These are phyloP conservation scores for Candida anglica DNA, from an alignment of 805 yeast genomes.

Conservation along the genomic window DNA sequence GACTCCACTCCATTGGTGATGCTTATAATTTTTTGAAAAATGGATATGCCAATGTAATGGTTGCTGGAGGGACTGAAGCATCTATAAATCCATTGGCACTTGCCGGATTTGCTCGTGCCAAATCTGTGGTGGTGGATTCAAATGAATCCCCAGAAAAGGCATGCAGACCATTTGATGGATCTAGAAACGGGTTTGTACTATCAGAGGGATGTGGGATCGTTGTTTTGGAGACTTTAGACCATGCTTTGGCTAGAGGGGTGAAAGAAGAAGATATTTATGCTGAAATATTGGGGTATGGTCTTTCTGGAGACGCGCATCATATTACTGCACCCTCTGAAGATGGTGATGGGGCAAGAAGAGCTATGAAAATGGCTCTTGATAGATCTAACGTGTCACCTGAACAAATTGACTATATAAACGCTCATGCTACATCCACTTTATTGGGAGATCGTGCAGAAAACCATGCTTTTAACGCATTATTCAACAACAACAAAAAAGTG, in stretches of 20 bases:
- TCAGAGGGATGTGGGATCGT: slow-evolving; percentile 91
- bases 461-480: slow-evolving; percentile 59
- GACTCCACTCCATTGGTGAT: slow-evolving; percentile 90
- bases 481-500: slow-evolving; percentile 35
- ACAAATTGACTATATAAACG: slow-evolving; percentile 76
- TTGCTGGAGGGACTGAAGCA: slow-evolving; percentile 94
- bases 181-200: slow-evolving; percentile 82
- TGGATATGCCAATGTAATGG: slow-evolving; percentile 80
- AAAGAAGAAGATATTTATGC: slow-evolving; percentile 60
- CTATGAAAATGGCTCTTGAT: slow-evolving; percentile 75
- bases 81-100: slow-evolving; percentile 81
- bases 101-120: slow-evolving; percentile 89
- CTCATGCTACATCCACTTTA: slow-evolving; percentile 93
- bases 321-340: slow-evolving; percentile 84
- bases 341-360: slow-evolving; percentile 80
- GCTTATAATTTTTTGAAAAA: slow-evolving; percentile 76
- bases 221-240: slow-evolving; percentile 71
- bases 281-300: slow-evolving; percentile 83
- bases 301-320: slow-evolving; percentile 88
- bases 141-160: slow-evolving; percentile 62
- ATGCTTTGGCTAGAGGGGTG: slow-evolving; percentile 60
- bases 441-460: slow-evolving; percentile 90
- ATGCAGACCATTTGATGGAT: slow-evolving; percentile 82
- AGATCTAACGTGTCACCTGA: slow-evolving; percentile 31
- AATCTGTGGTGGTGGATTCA: slow-evolving; percentile 63